Evolutionary conservation across 495 filamentous ascomycete species (phyloP).

Genomic region (Parmelia sp.): DNA sequence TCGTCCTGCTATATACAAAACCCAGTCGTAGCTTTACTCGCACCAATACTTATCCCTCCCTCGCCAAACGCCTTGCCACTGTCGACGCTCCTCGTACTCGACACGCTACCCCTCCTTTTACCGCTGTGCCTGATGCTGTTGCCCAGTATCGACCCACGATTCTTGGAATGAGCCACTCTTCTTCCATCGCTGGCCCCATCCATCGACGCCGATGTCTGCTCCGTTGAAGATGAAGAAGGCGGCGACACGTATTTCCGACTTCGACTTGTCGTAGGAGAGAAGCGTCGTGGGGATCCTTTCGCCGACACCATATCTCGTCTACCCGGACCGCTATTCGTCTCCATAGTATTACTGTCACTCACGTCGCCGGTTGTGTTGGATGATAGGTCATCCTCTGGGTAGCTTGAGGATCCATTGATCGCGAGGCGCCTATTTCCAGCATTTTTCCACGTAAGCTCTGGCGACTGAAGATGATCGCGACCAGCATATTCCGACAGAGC

Average conservation of each 20-base stretch:
- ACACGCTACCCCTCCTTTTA: conserved; percentile 22
- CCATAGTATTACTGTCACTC: conserved; percentile 8
- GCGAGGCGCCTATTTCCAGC: neutral
- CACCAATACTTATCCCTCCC: conserved; percentile 24
- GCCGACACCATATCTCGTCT: neutral
- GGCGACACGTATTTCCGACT: conserved; percentile 8
- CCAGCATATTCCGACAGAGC: conserved; percentile 64
- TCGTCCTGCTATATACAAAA: conserved; percentile 11
- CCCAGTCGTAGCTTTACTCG: conserved; percentile 25
- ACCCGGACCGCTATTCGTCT: neutral
- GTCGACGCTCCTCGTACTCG: conserved; percentile 25
- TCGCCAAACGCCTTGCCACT: conserved; percentile 19
- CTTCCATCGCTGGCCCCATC: conserved; percentile 5
- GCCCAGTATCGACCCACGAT: conserved; percentile 5
- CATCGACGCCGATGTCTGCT: conserved; percentile 15
- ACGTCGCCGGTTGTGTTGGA: conserved; percentile 12
- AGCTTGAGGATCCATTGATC: conserved; percentile 1
- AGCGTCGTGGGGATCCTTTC: conserved; percentile 12
- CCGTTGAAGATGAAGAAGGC: conserved; percentile 14
- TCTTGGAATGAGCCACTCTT: neutral
- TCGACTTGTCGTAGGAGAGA: conserved; percentile 6
- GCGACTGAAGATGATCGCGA: conserved; percentile 19
- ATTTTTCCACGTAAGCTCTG: conserved; percentile 8
- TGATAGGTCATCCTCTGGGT: conserved; percentile 18
- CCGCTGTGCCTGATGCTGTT: conserved; percentile 16